A percentile compares a stretch with the other conserved stretches of the same genome.
These are phyloP conservation scores for Chrysosporium keratinophilum DNA, from an alignment of 2,329 filamentous ascomycete genomes.

Conservation along the genomic window DNA sequence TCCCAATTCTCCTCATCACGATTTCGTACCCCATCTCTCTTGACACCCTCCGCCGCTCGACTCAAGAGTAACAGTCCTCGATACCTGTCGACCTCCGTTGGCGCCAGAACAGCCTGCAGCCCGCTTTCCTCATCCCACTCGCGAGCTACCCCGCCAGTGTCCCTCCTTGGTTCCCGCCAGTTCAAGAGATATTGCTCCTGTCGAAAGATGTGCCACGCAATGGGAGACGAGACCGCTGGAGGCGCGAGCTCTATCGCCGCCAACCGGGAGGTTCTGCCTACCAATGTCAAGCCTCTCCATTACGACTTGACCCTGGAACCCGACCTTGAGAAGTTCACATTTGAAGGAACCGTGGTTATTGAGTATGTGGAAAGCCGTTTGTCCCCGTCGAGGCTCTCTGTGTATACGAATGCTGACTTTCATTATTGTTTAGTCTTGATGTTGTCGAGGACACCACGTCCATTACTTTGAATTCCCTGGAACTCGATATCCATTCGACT, in stretches of 20 bases:
- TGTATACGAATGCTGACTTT: slow-evolving; percentile 13
- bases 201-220: slow-evolving; percentile 63
- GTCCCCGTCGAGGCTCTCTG: not conserved
- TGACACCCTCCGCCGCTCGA: slow-evolving; percentile 17
- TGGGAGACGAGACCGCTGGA: slow-evolving; percentile 34
- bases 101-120: slow-evolving; percentile 3
- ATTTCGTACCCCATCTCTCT: not conserved
- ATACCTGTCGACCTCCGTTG: slow-evolving; percentile 18
- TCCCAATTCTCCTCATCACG: not conserved
- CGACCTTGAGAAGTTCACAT: slow-evolving; percentile 77
- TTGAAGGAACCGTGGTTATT: slow-evolving; percentile 72
- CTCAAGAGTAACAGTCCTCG: slow-evolving; percentile 9
- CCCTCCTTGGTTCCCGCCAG: slow-evolving; percentile 23
- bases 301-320: slow-evolving; percentile 89
- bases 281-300: slow-evolving; percentile 83
- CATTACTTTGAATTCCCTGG: slow-evolving; percentile 77
- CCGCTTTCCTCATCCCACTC: not conserved
- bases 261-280: slow-evolving; percentile 74
- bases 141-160: slow-evolving; percentile 17
- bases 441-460: slow-evolving; percentile 74
- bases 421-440: slow-evolving; percentile 48
- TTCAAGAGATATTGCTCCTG: slow-evolving; percentile 59
- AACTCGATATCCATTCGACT: slow-evolving; percentile 70
- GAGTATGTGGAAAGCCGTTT: slow-evolving; percentile 44
- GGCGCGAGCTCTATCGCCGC: slow-evolving; percentile 47